Percentiles rank a stretch among this genome's conserved stretches.
These are phyloP conservation scores for Triticum dicoccoides DNA, from an alignment of 176 grass and related monocot genomes.

Conservation along the genomic window DNA sequence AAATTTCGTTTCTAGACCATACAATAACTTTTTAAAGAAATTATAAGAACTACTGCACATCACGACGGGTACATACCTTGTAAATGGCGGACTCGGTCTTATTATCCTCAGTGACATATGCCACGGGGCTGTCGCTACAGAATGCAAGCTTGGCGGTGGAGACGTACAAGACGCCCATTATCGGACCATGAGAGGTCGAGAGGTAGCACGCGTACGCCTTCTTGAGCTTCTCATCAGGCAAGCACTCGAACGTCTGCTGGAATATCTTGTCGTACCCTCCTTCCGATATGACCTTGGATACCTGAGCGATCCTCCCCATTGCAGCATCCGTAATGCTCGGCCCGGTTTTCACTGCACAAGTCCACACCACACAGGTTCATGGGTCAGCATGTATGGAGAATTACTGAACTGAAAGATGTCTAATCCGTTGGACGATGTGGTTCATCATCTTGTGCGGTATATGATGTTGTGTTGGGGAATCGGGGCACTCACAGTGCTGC, in stretches of 20 bases:
- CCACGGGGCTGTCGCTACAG: slow-evolving; percentile 52
- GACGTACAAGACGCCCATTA: slow-evolving; percentile 49
- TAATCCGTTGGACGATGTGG: neutral
- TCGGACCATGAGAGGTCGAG: slow-evolving; percentile 41
- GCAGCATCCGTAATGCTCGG: slow-evolving; percentile 41
- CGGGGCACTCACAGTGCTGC: slow-evolving; percentile 47
- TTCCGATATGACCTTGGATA: slow-evolving; percentile 56
- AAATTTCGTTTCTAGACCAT: neutral
- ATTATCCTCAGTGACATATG: slow-evolving; percentile 40
- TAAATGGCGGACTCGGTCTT: slow-evolving; percentile 35
- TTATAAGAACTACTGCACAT: no score
- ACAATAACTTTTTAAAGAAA: no score
- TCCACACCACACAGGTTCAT: neutral
- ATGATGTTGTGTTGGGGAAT: no score
- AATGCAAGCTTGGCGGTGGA: slow-evolving; percentile 44
- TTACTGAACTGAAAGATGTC: no score
- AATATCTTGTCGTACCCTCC: slow-evolving; percentile 63
- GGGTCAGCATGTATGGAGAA: neutral
- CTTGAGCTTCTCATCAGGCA: slow-evolving; percentile 50
- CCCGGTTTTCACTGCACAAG: slow-evolving; percentile 48
- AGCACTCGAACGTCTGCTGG: slow-evolving; percentile 40
- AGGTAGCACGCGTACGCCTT: slow-evolving; percentile 49
- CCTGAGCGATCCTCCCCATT: slow-evolving; percentile 48
- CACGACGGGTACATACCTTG: slow-evolving; percentile 19
- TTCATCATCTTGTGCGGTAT: neutral